Evolutionary conservation across 345 rosid species (phyloP).

Genomic region (Citrus sp.): DNA sequence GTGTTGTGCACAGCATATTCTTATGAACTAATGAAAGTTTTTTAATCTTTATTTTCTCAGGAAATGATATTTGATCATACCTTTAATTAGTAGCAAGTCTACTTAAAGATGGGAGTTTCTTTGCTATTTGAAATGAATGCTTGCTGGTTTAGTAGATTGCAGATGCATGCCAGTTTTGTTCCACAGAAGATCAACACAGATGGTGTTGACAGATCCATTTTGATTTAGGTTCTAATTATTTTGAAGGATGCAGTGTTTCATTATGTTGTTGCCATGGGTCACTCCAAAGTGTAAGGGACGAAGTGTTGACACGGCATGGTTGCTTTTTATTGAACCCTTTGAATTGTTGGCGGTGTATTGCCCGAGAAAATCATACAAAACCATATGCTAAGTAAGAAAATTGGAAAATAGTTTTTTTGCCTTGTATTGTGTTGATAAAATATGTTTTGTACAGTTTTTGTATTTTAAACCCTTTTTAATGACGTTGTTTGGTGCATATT

Average conservation of each 20-base stretch:
- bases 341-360: too few relatives aligned
- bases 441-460: too few relatives aligned
- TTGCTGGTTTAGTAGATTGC: constrained; percentile 17
- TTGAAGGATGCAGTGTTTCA: constrained; percentile 7
- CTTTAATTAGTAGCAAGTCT: constrained; percentile 19
- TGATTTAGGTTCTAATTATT: constrained; percentile 21
- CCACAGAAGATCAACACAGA: constrained; percentile 5
- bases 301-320: too few relatives aligned
- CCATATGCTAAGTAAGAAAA: too few relatives aligned
- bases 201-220: constrained; percentile 16
- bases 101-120: constrained; percentile 15
- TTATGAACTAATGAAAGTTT: constrained; percentile 1
- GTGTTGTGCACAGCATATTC: not conserved
- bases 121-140: constrained; percentile 10
- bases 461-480: too few relatives aligned
- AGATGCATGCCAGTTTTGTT: constrained; percentile 15
- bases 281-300: too few relatives aligned
- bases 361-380: too few relatives aligned
- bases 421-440: too few relatives aligned
- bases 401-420: too few relatives aligned
- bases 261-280: too few relatives aligned
- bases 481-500: too few relatives aligned
- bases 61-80: constrained; percentile 34
- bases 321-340: too few relatives aligned
- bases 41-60: constrained; percentile 26